Base-by-base conservation (phyloP, 352 stramenopile species). In the Phytophthora pseudosyringae region DNA sequence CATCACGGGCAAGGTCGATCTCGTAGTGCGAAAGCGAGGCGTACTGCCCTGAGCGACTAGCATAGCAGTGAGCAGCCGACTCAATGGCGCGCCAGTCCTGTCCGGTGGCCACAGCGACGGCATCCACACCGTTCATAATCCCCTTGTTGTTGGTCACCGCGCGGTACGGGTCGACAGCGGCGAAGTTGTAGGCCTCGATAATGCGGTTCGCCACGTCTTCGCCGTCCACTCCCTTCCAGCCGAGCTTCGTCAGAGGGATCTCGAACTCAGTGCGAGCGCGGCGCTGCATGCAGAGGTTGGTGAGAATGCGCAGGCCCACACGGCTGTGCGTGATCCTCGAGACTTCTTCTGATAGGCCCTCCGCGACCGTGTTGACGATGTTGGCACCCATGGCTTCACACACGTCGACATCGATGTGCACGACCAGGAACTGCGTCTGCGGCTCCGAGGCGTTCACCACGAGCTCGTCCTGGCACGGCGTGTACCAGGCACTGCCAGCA, bases 61-160 rank as follows among this genome's bases (percentile, higher is more conserved):
- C 86, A 41, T 90, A 95, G 56, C 83, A 94, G 73, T 96, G 88
- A 3, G 86, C 86, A 9, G 81, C 85, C 5, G 88, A 76, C 56
- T 96, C 88, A 53, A 96, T 90, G 7, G 88, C 88, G 4, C 88
- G 83, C 81, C 78, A 96, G 70, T 96, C 88, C 60, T 96, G 88
- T 15, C 88, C 88, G 1, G 86, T 94, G 4, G 88, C 88, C 5
- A 96, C 59, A 36, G 86, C 86, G 15, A 92, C 86, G 12, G 88
- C 80, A 59, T 94, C 87, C 13, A 96, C 76, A 38, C 86, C 88
- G 59, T 96, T 96, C 83, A 96, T 94, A 54, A 96, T 92, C 33
- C 88, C 88, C 75, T 96, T 96, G 79, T 96, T 96, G 72, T 96
- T 88, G 32, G 88, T 96, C 57, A 94, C 86, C 5, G 88, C 88